Conservation (phyloP, 228 moss, liverwort and hornwort species). For the Sphagnum fallax region DNA sequence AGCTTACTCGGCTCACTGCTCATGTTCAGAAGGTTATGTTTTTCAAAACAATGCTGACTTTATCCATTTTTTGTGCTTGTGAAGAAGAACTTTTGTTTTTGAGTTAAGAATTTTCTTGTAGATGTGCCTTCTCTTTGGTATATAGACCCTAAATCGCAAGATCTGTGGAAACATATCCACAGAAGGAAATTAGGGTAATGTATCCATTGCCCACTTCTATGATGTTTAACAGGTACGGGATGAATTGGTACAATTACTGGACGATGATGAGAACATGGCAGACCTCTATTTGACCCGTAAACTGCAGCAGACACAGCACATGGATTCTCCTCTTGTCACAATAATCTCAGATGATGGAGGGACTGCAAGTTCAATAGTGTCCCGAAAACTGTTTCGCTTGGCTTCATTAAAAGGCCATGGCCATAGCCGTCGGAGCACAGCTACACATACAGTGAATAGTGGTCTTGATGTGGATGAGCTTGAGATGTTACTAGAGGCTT, state of each 20-base stretch:
- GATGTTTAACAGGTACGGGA: slow-evolving; percentile 53
- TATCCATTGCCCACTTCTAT: too few relatives aligned
- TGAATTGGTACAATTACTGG: slow-evolving; percentile 89
- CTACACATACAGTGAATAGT: slow-evolving; percentile 38
- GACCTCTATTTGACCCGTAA: slow-evolving; percentile 91
- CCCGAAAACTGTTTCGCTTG: slow-evolving; percentile 44
- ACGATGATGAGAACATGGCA: slow-evolving; percentile 94
- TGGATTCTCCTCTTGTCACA: slow-evolving; percentile 56
- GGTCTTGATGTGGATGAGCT: slow-evolving; percentile 80
- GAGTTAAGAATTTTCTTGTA: too few relatives aligned
- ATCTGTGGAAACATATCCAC: too few relatives aligned
- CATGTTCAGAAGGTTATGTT: slow-evolving; percentile 79
- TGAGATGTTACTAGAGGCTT: slow-evolving; percentile 97
- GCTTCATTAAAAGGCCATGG: slow-evolving; percentile 49
- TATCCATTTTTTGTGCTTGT: too few relatives aligned
- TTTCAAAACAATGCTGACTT: too few relatives aligned
- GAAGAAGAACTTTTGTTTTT: too few relatives aligned
- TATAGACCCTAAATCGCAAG: too few relatives aligned
- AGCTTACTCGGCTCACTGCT: slow-evolving; percentile 82
- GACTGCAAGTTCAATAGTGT: slow-evolving; percentile 28
- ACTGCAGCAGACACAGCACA: slow-evolving; percentile 52
- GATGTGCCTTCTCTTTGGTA: too few relatives aligned
- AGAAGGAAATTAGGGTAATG: too few relatives aligned
- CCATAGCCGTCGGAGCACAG: slow-evolving; percentile 47
- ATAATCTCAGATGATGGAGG: slow-evolving; percentile 29